These are phyloP conservation scores for Phytomonas francai DNA, from an alignment of 208 protist genomes.

Conservation along the genomic window DNA sequence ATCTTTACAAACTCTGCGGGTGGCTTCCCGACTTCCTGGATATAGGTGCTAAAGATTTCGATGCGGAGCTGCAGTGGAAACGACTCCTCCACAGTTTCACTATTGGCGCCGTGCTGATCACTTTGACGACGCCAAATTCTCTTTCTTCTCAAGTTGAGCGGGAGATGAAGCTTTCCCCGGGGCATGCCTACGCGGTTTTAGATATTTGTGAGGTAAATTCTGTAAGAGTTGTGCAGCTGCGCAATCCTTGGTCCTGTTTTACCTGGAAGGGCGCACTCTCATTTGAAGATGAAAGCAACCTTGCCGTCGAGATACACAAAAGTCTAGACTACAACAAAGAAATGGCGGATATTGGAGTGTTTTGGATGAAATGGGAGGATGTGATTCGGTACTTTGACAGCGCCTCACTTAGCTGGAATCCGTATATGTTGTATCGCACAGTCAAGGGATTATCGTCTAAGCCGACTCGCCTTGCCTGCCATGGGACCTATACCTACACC, in stretches of 20 bases:
- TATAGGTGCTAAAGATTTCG: slow-evolving; percentile 26
- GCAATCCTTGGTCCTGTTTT: slow-evolving; percentile 73
- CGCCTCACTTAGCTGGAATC: slow-evolving; percentile 80
- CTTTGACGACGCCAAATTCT: slow-evolving; percentile 36
- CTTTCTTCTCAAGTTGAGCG: slow-evolving; percentile 15
- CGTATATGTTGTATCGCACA: slow-evolving; percentile 72
- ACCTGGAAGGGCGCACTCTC: slow-evolving; percentile 58
- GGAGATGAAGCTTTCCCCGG: slow-evolving; percentile 29
- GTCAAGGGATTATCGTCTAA: slow-evolving; percentile 38
- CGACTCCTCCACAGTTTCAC: slow-evolving; percentile 45
- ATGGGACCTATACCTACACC: slow-evolving; percentile 41
- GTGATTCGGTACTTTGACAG: slow-evolving; percentile 50
- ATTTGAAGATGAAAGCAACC: background rate
- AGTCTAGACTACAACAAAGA: slow-evolving; percentile 36
- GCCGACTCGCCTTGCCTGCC: slow-evolving; percentile 64
- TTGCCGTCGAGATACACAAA: slow-evolving; percentile 26
- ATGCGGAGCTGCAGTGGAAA: slow-evolving; percentile 70
- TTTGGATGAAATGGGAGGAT: slow-evolving; percentile 81
- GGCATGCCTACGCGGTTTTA: slow-evolving; percentile 76
- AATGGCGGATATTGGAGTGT: slow-evolving; percentile 58
- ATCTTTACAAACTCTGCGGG: slow-evolving; percentile 84
- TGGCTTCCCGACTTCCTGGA: slow-evolving; percentile 76
- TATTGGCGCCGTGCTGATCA: slow-evolving; percentile 59
- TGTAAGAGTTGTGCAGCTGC: slow-evolving; percentile 52
- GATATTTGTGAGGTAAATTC: slow-evolving; percentile 41